These are phyloP conservation scores for Diplosphaera chodatii DNA, from an alignment of 139 green algal species.

Conservation along the genomic window DNA sequence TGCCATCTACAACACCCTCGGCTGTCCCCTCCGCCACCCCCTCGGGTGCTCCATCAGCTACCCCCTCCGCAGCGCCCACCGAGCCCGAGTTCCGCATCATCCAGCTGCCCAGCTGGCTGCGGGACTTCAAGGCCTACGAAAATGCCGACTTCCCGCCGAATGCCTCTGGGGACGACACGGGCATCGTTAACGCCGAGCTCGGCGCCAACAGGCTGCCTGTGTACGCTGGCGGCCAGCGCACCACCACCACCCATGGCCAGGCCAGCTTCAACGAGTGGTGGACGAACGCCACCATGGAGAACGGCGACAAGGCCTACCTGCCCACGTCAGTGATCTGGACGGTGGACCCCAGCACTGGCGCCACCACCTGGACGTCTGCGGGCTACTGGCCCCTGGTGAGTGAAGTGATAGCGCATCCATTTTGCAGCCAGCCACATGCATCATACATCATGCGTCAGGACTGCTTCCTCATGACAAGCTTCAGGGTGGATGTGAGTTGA, in stretches of 20 bases:
- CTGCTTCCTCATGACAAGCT: no score
- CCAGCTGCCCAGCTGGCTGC: background rate
- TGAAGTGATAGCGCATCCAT: no score
- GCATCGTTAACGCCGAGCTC: background rate
- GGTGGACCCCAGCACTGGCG: background rate
- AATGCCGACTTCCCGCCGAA: background rate
- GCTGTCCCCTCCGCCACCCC: no score
- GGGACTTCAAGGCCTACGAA: background rate
- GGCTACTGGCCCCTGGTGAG: background rate
- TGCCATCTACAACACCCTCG: no score
- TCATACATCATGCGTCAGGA: no score
- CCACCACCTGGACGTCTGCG: background rate
- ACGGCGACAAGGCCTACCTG: background rate
- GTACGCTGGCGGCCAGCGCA: background rate
- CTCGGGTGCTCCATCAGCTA: no score
- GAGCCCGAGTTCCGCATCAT: background rate
- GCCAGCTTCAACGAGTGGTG: background rate
- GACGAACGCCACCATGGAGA: background rate
- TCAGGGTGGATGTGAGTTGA: no score
- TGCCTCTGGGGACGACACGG: background rate
- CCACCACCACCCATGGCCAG: background rate
- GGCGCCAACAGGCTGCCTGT: background rate
- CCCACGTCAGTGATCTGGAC: background rate
- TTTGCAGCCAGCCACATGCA: no score
- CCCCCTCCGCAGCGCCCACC: background rate